Evolutionary conservation across 768 basidiomycete genomes (phyloP).

Genomic region (Phaffia tasmanica): DNA sequence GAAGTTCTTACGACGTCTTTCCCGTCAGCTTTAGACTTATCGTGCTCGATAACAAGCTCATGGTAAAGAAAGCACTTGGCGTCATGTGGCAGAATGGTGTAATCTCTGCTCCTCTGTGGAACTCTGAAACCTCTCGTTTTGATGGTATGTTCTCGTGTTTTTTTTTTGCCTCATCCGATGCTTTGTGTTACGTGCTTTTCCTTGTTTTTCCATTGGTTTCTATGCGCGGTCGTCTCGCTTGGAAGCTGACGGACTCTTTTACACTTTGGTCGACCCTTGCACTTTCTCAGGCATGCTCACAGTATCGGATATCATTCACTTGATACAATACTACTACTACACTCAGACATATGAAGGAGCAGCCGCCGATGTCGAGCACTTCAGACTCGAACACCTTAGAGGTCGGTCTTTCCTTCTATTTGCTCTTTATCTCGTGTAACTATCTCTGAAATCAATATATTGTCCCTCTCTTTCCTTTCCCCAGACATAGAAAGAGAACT

Average conservation of each 20-base stretch:
- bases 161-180: not conserved
- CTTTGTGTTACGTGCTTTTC: not conserved
- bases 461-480: not conserved
- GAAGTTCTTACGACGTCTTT: conserved; percentile 89
- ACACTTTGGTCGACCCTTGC: not conserved
- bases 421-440: not conserved
- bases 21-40: conserved; percentile 94
- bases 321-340: conserved; percentile 96
- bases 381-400: conserved; percentile 76
- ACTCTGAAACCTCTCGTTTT: conserved; percentile 82
- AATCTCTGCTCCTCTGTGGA: conserved; percentile 96
- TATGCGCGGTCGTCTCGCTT: not conserved
- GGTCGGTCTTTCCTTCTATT: conserved; percentile 45
- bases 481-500: conserved; percentile 87
- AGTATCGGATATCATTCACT: conserved; percentile 95
- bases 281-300: conserved; percentile 74
- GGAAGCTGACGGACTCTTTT: conserved; percentile 1
- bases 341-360: conserved; percentile 72
- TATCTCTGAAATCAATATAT: not conserved
- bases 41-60: conserved; percentile 88
- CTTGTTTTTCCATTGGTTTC: not conserved
- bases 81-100: conserved; percentile 69
- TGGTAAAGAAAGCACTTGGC: conserved; percentile 79
- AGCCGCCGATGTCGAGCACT: conserved; percentile 79
- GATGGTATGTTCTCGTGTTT: conserved; percentile 41